These are phyloP conservation scores for Gyromitra esculenta DNA, from an alignment of 2,329 filamentous ascomycete species.

Conservation along the genomic window DNA sequence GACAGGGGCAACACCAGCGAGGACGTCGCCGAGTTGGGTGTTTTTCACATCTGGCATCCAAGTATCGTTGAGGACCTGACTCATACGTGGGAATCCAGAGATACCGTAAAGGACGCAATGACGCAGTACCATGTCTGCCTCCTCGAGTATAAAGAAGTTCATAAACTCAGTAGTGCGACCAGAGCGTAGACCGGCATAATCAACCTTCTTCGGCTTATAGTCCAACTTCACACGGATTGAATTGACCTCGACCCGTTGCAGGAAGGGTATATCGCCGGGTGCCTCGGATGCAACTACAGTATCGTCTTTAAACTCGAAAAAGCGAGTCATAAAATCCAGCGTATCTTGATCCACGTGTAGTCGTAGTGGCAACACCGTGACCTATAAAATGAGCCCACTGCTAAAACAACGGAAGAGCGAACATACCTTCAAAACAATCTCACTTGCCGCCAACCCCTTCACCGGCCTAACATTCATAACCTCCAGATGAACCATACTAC, in stretches of 20 bases:
- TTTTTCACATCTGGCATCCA: constrained; percentile 94
- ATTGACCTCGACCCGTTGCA: constrained; percentile 88
- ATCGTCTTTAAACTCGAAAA: constrained; percentile 97
- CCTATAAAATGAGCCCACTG: constrained; percentile 60
- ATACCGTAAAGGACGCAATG: constrained; percentile 94
- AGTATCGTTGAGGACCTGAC: constrained; percentile 89
- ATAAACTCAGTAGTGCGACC: constrained; percentile 97
- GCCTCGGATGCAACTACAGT: constrained; percentile 66
- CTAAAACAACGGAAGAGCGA: constrained; percentile 13
- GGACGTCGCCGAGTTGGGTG: constrained; percentile 87
- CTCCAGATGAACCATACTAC: constrained; percentile 90
- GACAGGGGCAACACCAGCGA: constrained; percentile 90
- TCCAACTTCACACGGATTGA: constrained; percentile 85
- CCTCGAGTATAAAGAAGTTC: constrained; percentile 95
- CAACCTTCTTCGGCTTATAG: constrained; percentile 98
- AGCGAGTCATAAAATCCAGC: constrained; percentile 93
- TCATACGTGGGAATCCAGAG: constrained; percentile 87
- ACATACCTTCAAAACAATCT: constrained; percentile 79
- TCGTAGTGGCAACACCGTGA: constrained; percentile 81
- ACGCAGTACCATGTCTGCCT: constrained; percentile 82
- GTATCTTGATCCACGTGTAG: constrained; percentile 98
- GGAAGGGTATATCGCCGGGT: constrained; percentile 79
- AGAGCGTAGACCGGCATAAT: constrained; percentile 90
- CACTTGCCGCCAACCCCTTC: constrained; percentile 82
- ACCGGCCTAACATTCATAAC: constrained; percentile 88